Evolutionary conservation across 306 rosid genomes (phyloP).

Genomic region (Lablab purpureus): DNA sequence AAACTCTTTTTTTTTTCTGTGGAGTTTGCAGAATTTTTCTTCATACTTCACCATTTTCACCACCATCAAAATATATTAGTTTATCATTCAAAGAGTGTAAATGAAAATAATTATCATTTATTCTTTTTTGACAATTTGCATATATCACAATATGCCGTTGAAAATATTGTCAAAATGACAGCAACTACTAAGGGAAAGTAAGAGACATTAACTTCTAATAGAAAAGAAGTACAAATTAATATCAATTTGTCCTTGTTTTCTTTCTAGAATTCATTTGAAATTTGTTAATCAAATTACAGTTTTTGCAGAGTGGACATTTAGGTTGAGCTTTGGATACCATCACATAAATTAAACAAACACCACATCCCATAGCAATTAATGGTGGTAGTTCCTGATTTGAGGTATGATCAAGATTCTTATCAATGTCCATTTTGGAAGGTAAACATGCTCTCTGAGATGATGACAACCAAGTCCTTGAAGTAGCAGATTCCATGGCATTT

Average conservation of each 20-base stretch:
- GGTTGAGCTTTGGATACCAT: slow-evolving; percentile 41
- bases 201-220: neutral
- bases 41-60: no score
- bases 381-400: neutral
- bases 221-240: neutral
- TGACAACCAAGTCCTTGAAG: neutral
- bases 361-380: slow-evolving; percentile 43
- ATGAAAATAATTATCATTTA: neutral
- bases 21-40: no score
- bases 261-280: slow-evolving; percentile 12
- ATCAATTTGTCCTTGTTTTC: neutral
- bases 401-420: neutral
- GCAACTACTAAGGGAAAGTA: neutral
- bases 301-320: slow-evolving; percentile 48
- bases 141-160: no score
- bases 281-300: neutral
- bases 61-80: no score
- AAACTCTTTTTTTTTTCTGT: no score
- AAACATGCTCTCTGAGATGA: neutral
- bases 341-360: slow-evolving; percentile 39
- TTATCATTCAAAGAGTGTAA: no score
- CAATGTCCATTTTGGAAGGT: neutral
- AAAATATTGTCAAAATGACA: neutral
- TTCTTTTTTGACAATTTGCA: neutral
- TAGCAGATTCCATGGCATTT: neutral